Evolutionary conservation across 2,329 filamentous ascomycete genomes (phyloP), one percentile per base, ranked within the genome.

Genomic region (Emergomyces pasteurianus): DNA sequence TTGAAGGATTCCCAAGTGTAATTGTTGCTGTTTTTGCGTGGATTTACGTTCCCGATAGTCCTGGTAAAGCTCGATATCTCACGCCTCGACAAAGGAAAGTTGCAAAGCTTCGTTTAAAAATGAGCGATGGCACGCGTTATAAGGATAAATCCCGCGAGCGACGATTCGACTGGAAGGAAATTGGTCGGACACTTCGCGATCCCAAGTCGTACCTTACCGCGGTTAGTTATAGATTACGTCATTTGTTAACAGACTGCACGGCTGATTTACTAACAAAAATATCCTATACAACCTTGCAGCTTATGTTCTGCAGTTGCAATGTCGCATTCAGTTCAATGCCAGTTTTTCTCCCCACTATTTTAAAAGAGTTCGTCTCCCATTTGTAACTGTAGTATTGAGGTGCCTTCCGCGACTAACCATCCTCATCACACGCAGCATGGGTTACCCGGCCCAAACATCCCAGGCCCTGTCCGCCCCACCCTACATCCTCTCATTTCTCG

Each of bases 261-360:
- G 26, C 23, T 16, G 9, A n/a, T 53, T 50, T 23, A 31, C 43
- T 36, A 18, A 52, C 63, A 58, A 50, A 61, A 36, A 8, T 28
- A 38, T 38, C 31, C 3, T 31, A 31, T 23, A 31, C 34, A 21
- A 28, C 43, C 16, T 16, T 34, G 50, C 60, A 76, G 74, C 74
- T 83, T 67, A 95, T 95, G 83, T 89, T 95, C 79, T 91, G 95
- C 78, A 84, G 87, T 72, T 86, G 88, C 69, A 95, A 96, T 74
- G 87, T 95, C 71, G 88, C 90, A 14, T 96, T 95, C 77, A 86
- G 86, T 69, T 92, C 88, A 26, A 85, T 95, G 71, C 91, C 91
- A 2, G 89, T 94, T 56, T 95, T 95, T 71, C 81, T 95, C 2
- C 90, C 90, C 42, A 90, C 88, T 28, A 90, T 95, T 64, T 81